These are phyloP conservation scores for Cyclotella sp. DNA, from an alignment of 108 stramenopile genomes.

Conservation along the genomic window DNA sequence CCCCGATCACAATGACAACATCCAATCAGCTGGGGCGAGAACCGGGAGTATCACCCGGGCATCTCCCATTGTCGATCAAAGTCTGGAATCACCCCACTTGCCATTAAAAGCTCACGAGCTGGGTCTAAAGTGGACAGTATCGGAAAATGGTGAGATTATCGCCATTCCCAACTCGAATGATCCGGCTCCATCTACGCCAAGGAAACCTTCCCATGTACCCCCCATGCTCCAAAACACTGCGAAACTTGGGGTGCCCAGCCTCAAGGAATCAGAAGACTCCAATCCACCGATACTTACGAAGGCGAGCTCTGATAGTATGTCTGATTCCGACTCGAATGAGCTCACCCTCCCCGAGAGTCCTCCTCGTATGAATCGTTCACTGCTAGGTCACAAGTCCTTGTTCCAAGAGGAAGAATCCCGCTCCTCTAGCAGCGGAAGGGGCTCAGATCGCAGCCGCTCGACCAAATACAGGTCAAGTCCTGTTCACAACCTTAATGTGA, in stretches of 20 bases:
- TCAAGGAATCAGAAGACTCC: constrained; percentile 12
- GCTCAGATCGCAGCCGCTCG: background rate
- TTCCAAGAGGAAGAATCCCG: constrained; percentile 17
- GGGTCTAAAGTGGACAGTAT: constrained; percentile 20
- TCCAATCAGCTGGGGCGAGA: constrained; percentile 4
- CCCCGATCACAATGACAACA: constrained; percentile 16
- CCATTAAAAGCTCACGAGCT: background rate
- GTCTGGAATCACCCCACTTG: constrained; percentile 6
- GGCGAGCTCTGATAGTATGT: constrained; percentile 18
- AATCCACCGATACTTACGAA: constrained; percentile 14
- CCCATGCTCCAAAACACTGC: background rate
- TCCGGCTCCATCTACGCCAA: background rate
- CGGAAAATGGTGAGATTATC: constrained; percentile 16
- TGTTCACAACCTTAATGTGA: background rate
- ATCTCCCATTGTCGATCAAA: constrained; percentile 11
- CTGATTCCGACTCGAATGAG: constrained; percentile 6
- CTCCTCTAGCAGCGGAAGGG: background rate
- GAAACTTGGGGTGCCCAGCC: constrained; percentile 4
- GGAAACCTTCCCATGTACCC: background rate
- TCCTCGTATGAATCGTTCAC: constrained; percentile 24
- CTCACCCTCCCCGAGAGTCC: constrained; percentile 25
- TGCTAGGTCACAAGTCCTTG: constrained; percentile 9
- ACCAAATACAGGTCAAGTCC: background rate
- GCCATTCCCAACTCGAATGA: background rate
- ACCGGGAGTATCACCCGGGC: background rate